Base-by-base conservation (phyloP, 176 grass and related monocot species). In the Ensete glaucum region DNA sequence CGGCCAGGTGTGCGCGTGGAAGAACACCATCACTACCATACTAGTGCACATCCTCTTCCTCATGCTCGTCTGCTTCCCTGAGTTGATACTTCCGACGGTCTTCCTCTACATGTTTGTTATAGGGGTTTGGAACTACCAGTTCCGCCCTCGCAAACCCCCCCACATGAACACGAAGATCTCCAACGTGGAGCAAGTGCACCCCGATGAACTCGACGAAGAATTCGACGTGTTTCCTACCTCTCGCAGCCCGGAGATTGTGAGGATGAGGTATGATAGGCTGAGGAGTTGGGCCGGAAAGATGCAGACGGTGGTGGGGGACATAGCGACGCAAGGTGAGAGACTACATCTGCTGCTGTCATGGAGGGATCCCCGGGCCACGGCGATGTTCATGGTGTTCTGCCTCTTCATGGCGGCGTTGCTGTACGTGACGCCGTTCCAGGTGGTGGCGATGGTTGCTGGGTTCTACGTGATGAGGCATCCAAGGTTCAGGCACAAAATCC, bases 391-490 rank as follows among this genome's bases (percentile, higher is more conserved):
- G 72, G 52, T 56, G 53, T 73, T 73, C 52, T 73, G 72, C 72
- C 22, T 73, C 2, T 8, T 54, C 12, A 53, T 53, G 22, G 72
- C 53, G 53, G 1, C 16, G 53, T 52, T 73, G 23, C 20, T 73
- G 52, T 73, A 73, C 22, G 53, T 56, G 53, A 73, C 9, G 1
- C 72, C 21, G 10, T 27, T 73, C 53, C 11, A 56, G 72, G 23
- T 73, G 52, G 23, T 73, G 8, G 52, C 14, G 14, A 11, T 56
- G 13, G 2, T 34, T 1, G 22, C 7, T 2, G 72, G 72, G 49
- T 73, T 73, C 72, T 73, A 57, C 12, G 4, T 56, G n/a, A 73
- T 73, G 72, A 57, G 72, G 72, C 72, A 73, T 16, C 72, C 72
- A 21, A 54, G 9, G 72, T 57, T 56, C 1, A 54, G 72, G 72